Conservation (phyloP, 2,329 filamentous ascomycete species). For the Blastomyces percursus region DNA sequence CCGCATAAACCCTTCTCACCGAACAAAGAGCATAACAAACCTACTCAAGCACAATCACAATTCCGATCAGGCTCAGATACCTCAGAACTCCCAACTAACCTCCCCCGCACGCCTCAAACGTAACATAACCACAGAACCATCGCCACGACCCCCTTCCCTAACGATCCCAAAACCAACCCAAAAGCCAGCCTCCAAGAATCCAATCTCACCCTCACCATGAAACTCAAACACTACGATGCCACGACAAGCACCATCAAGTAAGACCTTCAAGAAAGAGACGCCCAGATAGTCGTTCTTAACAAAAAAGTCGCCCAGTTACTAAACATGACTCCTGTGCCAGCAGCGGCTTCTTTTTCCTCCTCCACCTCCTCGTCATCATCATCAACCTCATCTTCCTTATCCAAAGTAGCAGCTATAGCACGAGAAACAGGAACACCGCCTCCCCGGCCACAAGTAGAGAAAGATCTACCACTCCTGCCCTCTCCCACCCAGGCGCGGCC, state of each 20-base stretch:
- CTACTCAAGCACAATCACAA: not conserved
- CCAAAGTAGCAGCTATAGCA: not conserved
- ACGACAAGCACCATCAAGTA: constrained; percentile 15
- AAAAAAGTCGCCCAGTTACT: constrained; percentile 17
- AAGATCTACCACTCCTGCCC: constrained; percentile 11
- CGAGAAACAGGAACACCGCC: not conserved
- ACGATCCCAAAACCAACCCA: not conserved
- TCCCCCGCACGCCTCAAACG: not conserved
- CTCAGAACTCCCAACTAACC: not conserved
- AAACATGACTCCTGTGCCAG: constrained; percentile 9
- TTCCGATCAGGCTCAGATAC: not conserved
- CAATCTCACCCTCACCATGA: not conserved
- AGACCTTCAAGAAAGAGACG: constrained; percentile 16
- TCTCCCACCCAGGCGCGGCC: constrained; percentile 3
- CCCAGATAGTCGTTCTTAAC: constrained; percentile 22
- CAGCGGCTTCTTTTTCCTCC: too few species aligned
- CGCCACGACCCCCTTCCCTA: not conserved
- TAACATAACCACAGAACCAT: not conserved
- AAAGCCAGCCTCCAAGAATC: not conserved
- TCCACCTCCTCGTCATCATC: not conserved
- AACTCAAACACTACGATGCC: not conserved
- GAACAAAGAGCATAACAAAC: not conserved
- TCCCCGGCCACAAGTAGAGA: constrained; percentile 1
- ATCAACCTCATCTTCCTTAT: not conserved
- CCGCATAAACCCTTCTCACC: not conserved